Percentiles rank a stretch among this genome's conserved stretches.
phyloP scores from a whole-genome alignment of 2,329 filamentous ascomycete genomes.

The Ophiostoma fasciatum region DNA sequence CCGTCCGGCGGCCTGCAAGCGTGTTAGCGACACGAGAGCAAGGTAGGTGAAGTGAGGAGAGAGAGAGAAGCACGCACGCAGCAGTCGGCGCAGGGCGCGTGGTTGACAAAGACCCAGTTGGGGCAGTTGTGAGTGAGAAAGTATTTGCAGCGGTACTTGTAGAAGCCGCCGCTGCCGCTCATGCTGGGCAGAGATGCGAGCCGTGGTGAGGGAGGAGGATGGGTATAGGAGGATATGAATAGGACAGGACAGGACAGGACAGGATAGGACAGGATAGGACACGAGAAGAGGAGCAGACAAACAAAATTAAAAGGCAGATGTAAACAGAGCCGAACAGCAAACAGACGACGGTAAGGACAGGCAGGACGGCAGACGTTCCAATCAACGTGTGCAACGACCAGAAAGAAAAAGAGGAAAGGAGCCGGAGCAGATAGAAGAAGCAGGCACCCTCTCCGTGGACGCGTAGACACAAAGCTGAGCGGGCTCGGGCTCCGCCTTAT shows the following conservation, averaged over 20 bases:
- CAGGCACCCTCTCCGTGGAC: no score
- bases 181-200: conserved; percentile 16
- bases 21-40: conserved; percentile 4
- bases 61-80: conserved; percentile 21
- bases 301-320: no score
- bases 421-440: neutral
- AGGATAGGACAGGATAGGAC: no score
- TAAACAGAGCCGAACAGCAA: no score
- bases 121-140: conserved; percentile 31
- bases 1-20: conserved; percentile 34
- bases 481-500: neutral
- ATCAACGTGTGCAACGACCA: neutral
- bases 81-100: conserved; percentile 29
- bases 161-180: conserved; percentile 28
- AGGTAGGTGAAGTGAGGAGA: conserved; percentile 6
- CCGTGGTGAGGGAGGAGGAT: neutral
- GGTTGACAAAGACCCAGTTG: conserved; percentile 35
- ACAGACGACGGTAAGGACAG: no score
- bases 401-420: neutral
- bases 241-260: no score
- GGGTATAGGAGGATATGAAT: no score
- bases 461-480: no score
- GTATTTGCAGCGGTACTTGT: conserved; percentile 37
- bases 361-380: no score
- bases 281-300: no score